A percentile compares a stretch with the other conserved stretches of the same genome.
Conservation (phyloP, 257 asterid species). For the Plantago major region DNA sequence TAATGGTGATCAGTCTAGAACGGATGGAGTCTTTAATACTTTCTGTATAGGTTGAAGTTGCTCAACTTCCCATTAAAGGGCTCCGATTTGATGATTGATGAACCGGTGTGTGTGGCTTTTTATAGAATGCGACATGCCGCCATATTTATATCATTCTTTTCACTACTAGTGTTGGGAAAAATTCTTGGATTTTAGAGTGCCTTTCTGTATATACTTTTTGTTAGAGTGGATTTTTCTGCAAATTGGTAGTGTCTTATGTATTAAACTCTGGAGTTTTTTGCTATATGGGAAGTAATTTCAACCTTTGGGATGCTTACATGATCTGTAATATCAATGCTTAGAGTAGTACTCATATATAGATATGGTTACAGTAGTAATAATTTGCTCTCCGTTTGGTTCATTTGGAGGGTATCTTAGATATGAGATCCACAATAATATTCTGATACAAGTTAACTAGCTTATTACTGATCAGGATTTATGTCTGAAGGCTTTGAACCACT, state of each 20-base stretch:
- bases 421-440: too few species aligned
- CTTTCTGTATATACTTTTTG: conserved; percentile 29
- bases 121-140: conserved; percentile 28
- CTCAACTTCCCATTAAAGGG: conserved; percentile 30
- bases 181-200: conserved; percentile 38
- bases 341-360: too few species aligned
- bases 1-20: too few species aligned
- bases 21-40: conserved; percentile 3
- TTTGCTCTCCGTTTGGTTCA: too few species aligned
- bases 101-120: conserved; percentile 27
- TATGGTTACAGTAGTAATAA: too few species aligned
- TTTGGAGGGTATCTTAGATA: too few species aligned
- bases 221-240: conserved; percentile 24
- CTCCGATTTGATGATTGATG: conserved; percentile 29
- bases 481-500: too few species aligned
- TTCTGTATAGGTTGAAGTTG: conserved; percentile 36
- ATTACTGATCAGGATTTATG: too few species aligned
- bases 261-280: conserved; percentile 10
- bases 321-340: too few species aligned
- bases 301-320: too few species aligned
- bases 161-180: conserved; percentile 24
- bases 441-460: too few species aligned
- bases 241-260: conserved; percentile 14
- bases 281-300: not conserved
- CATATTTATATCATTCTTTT: conserved; percentile 35